Percentiles rank a stretch among this genome's conserved stretches.
These are phyloP conservation scores for Stereum hirsutum DNA, from an alignment of 1,284 basidiomycete genomes.

Conservation along the genomic window DNA sequence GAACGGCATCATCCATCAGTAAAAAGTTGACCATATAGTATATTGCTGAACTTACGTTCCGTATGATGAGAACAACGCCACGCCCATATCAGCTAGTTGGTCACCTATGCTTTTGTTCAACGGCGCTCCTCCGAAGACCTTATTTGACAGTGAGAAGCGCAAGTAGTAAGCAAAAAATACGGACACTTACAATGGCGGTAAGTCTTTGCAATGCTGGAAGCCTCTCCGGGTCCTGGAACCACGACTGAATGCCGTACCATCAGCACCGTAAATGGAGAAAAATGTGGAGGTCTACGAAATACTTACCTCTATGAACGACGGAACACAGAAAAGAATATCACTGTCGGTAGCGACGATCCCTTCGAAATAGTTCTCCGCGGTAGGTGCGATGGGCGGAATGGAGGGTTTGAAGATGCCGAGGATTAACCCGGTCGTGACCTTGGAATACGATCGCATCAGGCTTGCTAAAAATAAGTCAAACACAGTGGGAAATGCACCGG, in stretches of 20 bases:
- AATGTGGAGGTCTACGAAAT: not conserved
- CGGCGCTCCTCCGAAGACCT: constrained; percentile 2
- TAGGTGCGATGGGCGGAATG: not conserved
- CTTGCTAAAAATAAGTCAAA: not conserved
- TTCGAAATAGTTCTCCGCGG: not conserved
- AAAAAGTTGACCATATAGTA: too few relatives aligned
- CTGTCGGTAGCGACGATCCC: constrained; percentile 9
- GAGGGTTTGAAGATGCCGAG: constrained; percentile 1
- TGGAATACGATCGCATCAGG: not conserved
- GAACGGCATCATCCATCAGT: too few relatives aligned
- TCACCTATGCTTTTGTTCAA: constrained; percentile 3
- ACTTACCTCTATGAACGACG: constrained; percentile 18
- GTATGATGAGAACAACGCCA: constrained; percentile 1
- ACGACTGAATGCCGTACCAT: not conserved
- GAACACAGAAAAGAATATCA: constrained; percentile 16
- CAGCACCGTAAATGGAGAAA: not conserved
- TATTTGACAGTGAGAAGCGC: not conserved
- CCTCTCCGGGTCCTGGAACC: constrained; percentile 1
- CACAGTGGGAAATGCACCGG: not conserved
- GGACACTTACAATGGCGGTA: not conserved
- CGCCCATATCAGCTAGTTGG: not conserved
- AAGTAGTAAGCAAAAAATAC: not conserved
- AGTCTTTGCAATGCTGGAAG: not conserved
- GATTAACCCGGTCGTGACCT: not conserved
- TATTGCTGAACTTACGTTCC: constrained; percentile 2